Conservation (phyloP, 2,329 filamentous ascomycete species). For the Aureobasidium musti region DNA sequence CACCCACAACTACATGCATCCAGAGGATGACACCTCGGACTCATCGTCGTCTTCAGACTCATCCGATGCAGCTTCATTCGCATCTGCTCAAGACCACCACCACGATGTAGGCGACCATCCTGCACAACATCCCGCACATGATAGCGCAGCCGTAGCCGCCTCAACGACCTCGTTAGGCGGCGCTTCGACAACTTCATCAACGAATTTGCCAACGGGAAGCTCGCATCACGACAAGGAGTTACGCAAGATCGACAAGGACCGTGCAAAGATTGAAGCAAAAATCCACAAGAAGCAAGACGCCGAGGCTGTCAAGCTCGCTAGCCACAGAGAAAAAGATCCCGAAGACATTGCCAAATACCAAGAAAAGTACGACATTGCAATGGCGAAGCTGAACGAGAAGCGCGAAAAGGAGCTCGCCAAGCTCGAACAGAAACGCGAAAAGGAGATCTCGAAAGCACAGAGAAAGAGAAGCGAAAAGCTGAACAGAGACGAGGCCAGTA, state of each 20-base stretch:
- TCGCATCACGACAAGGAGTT: slow-evolving; percentile 62
- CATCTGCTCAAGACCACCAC: slow-evolving; percentile 37
- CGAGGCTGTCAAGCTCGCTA: slow-evolving; percentile 50
- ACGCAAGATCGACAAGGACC: slow-evolving; percentile 62
- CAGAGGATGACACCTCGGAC: slow-evolving; percentile 17
- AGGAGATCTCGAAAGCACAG: slow-evolving; percentile 47
- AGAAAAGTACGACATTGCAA: slow-evolving; percentile 65
- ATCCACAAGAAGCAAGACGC: slow-evolving; percentile 59
- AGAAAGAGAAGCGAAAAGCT: slow-evolving; percentile 50
- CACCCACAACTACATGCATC: slow-evolving; percentile 36
- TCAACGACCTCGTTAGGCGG: slow-evolving; percentile 12
- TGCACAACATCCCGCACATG: not conserved
- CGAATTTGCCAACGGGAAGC: not conserved
- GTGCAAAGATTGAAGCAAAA: slow-evolving; percentile 64
- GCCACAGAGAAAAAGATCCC: slow-evolving; percentile 38
- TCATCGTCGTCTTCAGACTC: slow-evolving; percentile 29
- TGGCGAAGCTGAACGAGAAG: slow-evolving; percentile 65
- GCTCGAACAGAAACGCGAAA: slow-evolving; percentile 46
- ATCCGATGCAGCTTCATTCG: slow-evolving; percentile 30
- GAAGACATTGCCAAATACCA: slow-evolving; percentile 62
- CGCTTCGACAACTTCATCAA: slow-evolving; percentile 33
- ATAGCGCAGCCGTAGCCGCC: not conserved
- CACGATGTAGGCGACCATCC: slow-evolving; percentile 6
- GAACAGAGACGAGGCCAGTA: slow-evolving; percentile 51
- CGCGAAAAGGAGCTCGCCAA: slow-evolving; percentile 64